These are phyloP conservation scores for Solanum etuberosum DNA, from an alignment of 257 asterid genomes.

Conservation along the genomic window DNA sequence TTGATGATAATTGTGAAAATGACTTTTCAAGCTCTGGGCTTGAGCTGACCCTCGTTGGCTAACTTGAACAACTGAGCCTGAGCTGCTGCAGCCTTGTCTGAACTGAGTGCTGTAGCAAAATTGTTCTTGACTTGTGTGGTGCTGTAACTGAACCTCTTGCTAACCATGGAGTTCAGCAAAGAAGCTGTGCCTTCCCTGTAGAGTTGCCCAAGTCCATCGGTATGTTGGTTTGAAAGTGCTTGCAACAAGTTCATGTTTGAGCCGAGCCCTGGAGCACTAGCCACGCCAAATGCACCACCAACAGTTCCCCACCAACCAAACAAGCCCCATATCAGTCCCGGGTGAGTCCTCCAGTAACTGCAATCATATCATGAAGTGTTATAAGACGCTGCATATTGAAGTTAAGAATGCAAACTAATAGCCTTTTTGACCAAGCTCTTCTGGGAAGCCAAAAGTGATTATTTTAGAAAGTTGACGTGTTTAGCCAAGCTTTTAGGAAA, in stretches of 20 bases:
- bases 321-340: constrained; percentile 26
- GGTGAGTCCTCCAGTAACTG: constrained; percentile 43
- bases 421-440: background rate
- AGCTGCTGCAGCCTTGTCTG: constrained; percentile 10
- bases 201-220: constrained; percentile 13
- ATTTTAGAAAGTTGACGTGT: background rate
- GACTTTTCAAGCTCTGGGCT: background rate
- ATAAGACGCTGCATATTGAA: background rate
- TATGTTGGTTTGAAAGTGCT: constrained; percentile 13
- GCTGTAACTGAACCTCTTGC: constrained; percentile 8
- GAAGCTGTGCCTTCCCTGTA: constrained; percentile 24
- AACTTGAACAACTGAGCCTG: constrained; percentile 14
- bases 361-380: background rate
- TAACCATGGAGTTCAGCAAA: constrained; percentile 15
- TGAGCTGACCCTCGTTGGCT: constrained; percentile 19
- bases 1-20: background rate
- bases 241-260: constrained; percentile 8
- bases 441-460: background rate
- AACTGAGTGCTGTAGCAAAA: constrained; percentile 10
- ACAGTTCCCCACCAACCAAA: constrained; percentile 36
- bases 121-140: constrained; percentile 14
- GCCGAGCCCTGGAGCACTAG: constrained; percentile 6
- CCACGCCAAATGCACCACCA: constrained; percentile 16
- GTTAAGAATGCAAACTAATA: background rate
- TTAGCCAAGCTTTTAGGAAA: background rate